A percentile compares a stretch with the other conserved stretches of the same genome.
Conservation (phyloP, 352 stramenopile species). For the Peronospora farinosa region DNA sequence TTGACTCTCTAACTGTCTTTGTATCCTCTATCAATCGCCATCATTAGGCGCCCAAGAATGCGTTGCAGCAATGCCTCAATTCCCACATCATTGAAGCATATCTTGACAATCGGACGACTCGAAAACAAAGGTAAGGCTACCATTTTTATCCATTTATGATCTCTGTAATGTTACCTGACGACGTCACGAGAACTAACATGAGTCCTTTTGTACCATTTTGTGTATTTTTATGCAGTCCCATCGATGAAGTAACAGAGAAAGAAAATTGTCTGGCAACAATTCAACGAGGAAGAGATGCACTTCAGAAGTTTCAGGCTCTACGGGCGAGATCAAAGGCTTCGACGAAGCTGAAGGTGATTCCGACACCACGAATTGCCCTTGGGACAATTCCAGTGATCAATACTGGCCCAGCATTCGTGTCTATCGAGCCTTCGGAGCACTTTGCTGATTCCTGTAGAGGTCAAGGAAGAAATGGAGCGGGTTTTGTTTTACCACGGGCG, state of each 20-base stretch:
- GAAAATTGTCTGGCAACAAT: slow-evolving; percentile 46
- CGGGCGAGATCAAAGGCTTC: slow-evolving; percentile 21
- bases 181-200: background rate
- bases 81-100: slow-evolving; percentile 71
- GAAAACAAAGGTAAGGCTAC: slow-evolving; percentile 40
- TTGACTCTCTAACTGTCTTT: slow-evolving; percentile 7
- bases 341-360: slow-evolving; percentile 41
- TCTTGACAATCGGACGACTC: slow-evolving; percentile 44
- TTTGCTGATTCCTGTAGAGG: background rate
- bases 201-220: slow-evolving; percentile 1
- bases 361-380: slow-evolving; percentile 33
- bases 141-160: background rate
- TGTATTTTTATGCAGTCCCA: slow-evolving; percentile 3
- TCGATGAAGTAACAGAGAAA: slow-evolving; percentile 21
- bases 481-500: background rate
- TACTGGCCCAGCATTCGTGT: slow-evolving; percentile 1
- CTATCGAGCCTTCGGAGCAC: slow-evolving; percentile 2
- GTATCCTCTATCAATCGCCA: background rate
- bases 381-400: slow-evolving; percentile 26
- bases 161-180: background rate
- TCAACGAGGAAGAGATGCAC: slow-evolving; percentile 34
- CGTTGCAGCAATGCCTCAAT: slow-evolving; percentile 70
- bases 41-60: slow-evolving; percentile 32
- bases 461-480: slow-evolving; percentile 1
- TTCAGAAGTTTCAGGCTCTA: slow-evolving; percentile 34